Evolutionary conservation across 2,329 filamentous ascomycete species (phyloP), one percentile per base, ranked within the genome.

Genomic region (Colletotrichum cordylinicola): DNA sequence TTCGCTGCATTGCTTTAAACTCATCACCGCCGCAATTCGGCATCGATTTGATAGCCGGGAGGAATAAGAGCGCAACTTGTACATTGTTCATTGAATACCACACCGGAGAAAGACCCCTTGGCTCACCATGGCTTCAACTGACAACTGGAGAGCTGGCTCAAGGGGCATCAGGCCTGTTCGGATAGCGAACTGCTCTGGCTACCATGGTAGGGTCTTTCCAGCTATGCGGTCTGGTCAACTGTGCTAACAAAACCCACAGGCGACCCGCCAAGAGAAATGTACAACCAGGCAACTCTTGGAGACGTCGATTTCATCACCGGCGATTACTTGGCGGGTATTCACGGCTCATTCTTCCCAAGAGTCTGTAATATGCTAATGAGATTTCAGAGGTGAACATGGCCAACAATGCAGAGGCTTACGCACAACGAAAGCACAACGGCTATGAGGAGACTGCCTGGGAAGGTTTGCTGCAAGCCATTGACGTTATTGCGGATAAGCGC

Each of bases 261-360:
- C 55, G 55, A 58, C 4, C 55, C 55, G 55, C 21, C 55, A 12
- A 29, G 55, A 9, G 55, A 58, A 29, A 58, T 58, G 55, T 29
- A 16, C 21, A 58, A 10, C 29, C 55, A 58, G 55, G 55, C 55
- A 6, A 58, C 55, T 27, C 55, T 58, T 0, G 55, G 55, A 24
- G 55, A 58, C 29, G 55, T 58, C 21, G 55, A 58, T 29, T 58
- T 58, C 16, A 58, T 58, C 55, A 58, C 55, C 21, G 55, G 55
- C 12, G 55, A 58, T 13, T 58, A 58, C n/a, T 4, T 58, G 4
- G 55, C 55, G 4, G 55, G 55, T 58, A 48, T 4, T 2, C 8
- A 4, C 6, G 4, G 3, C 10, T 21, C n/a, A 21, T 48, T 13
- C 1, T 13, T 21, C 4, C 1, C n/a, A 48, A 48, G 43, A 6